phyloP scores from a whole-genome alignment of 2,329 filamentous ascomycete species.

The Epichloe scottii region DNA sequence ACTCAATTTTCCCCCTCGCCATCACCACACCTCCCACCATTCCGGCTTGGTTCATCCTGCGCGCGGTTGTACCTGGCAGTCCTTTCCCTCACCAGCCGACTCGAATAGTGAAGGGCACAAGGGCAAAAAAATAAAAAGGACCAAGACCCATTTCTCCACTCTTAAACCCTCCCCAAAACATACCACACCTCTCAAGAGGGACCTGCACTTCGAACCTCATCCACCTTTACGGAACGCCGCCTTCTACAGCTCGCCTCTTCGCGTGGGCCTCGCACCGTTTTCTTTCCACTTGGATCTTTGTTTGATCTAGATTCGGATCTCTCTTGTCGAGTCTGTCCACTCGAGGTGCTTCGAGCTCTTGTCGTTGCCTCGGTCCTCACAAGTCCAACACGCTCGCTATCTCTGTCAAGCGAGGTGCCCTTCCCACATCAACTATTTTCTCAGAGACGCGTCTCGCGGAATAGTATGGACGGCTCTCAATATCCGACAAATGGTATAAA shows the following conservation, averaged over 20 bases:
- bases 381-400: neutral
- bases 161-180: constrained; percentile 33
- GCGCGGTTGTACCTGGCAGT: constrained; percentile 12
- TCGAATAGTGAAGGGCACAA: constrained; percentile 3
- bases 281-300: constrained; percentile 4
- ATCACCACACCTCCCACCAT: constrained; percentile 15
- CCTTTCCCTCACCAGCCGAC: constrained; percentile 8
- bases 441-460: constrained; percentile 23
- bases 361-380: constrained; percentile 3
- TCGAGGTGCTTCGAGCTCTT: constrained; percentile 4
- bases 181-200: constrained; percentile 25
- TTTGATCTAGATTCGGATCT: constrained; percentile 3
- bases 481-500: constrained; percentile 45
- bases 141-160: constrained; percentile 34
- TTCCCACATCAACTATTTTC: constrained; percentile 3
- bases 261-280: constrained; percentile 13
- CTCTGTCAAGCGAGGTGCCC: neutral
- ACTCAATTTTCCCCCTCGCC: constrained; percentile 5
- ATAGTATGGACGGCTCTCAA: constrained; percentile 42
- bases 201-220: constrained; percentile 27
- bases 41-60: constrained; percentile 13
- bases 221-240: constrained; percentile 22
- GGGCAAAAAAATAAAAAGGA: constrained; percentile 27
- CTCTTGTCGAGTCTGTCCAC: constrained; percentile 9
- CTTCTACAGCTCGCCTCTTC: constrained; percentile 13